phyloP scores from a whole-genome alignment of 345 rosid genomes.

The Euphorbia pulcherrima region DNA sequence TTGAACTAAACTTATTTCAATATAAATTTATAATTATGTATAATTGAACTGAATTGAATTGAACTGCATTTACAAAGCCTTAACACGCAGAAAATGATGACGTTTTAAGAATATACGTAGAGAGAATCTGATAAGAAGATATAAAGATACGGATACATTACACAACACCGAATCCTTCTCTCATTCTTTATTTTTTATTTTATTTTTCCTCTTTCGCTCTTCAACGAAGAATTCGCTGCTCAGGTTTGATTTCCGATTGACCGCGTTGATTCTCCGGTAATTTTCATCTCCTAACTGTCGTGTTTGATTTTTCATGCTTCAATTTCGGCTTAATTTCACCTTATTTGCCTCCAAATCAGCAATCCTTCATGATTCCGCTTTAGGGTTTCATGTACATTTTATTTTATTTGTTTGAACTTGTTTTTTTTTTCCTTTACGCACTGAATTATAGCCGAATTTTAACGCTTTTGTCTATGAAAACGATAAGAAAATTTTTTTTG shows the following conservation, averaged over 20 bases:
- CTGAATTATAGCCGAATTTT: not conserved
- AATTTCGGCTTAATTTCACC: slow-evolving; percentile 17
- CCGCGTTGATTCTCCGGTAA: slow-evolving; percentile 29
- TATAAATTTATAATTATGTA: too few species aligned
- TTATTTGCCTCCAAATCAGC: not conserved
- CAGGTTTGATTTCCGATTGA: slow-evolving; percentile 27
- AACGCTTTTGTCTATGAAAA: not conserved
- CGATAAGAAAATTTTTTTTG: not conserved
- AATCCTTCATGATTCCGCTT: not conserved
- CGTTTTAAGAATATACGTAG: slow-evolving; percentile 1
- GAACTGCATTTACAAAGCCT: too few species aligned
- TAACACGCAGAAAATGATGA: not conserved
- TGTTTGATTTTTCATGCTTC: slow-evolving; percentile 6
- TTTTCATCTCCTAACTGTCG: slow-evolving; percentile 1
- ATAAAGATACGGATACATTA: not conserved
- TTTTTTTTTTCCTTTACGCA: not conserved
- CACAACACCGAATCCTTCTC: slow-evolving; percentile 11
- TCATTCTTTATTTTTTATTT: slow-evolving; percentile 13
- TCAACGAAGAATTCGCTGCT: not conserved
- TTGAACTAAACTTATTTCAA: too few species aligned
- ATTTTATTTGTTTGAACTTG: not conserved
- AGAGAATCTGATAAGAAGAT: not conserved
- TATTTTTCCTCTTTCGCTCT: not conserved
- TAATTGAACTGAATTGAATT: too few species aligned
- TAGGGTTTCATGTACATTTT: slow-evolving; percentile 29